Evolutionary conservation across 257 asterid species (phyloP).

Genomic region (Verbascum thapsus): DNA sequence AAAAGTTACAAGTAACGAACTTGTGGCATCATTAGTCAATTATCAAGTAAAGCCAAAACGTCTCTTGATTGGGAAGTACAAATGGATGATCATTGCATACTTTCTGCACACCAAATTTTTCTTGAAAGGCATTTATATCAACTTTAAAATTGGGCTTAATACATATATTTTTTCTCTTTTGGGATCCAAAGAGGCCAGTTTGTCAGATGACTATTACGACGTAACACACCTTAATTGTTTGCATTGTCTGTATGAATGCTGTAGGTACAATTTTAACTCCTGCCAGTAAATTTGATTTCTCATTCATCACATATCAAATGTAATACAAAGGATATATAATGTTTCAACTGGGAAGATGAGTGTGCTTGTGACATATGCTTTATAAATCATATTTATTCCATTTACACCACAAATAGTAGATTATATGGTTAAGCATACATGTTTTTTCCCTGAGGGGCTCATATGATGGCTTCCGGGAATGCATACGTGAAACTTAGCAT

Average conservation of each 20-base stretch:
- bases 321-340: not conserved
- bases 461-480: not conserved
- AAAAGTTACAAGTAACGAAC: too few species aligned
- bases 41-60: not conserved
- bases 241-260: not conserved
- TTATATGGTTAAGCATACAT: not conserved
- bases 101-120: slow-evolving; percentile 13
- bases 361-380: not conserved
- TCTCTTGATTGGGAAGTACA: not conserved
- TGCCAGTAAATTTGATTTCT: slow-evolving; percentile 1
- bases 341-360: not conserved
- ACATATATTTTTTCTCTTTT: not conserved
- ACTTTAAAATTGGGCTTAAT: slow-evolving; percentile 17
- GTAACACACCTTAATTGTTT: slow-evolving; percentile 15
- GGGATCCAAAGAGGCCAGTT: not conserved
- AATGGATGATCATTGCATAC: slow-evolving; percentile 3
- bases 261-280: too few species aligned
- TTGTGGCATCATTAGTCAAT: not conserved
- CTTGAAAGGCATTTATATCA: slow-evolving; percentile 18
- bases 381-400: slow-evolving; percentile 11
- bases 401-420: not conserved
- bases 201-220: not conserved
- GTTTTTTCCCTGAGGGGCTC: not conserved
- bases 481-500: slow-evolving; percentile 5
- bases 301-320: not conserved